Percentiles rank a stretch among this genome's conserved stretches.
Conservation (phyloP, 805 yeast species). For the Saccharomycopsis sp. region DNA sequence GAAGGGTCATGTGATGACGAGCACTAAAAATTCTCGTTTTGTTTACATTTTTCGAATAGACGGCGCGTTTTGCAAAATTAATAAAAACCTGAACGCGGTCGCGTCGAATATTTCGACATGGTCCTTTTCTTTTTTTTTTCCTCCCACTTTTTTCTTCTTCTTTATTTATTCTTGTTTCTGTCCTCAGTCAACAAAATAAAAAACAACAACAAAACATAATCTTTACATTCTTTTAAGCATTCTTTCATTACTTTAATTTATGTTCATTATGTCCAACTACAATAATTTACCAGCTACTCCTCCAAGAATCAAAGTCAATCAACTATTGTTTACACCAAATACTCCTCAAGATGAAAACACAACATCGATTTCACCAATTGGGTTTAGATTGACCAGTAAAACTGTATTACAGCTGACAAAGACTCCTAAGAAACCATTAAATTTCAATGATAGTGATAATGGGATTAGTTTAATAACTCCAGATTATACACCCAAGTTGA, state of each 20-base stretch:
- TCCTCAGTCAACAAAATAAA: too few species aligned
- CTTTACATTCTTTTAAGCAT: not conserved
- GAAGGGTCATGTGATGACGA: too few species aligned
- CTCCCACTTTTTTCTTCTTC: too few species aligned
- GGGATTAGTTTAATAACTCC: slow-evolving; percentile 15
- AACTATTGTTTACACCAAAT: slow-evolving; percentile 8
- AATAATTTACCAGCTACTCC: slow-evolving; percentile 3
- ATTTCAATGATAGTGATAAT: not conserved
- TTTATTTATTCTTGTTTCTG: too few species aligned
- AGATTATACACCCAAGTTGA: slow-evolving; percentile 18
- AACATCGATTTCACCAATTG: not conserved
- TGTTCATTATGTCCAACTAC: not conserved
- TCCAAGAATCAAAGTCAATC: not conserved
- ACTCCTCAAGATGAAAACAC: slow-evolving; percentile 5
- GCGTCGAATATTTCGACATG: too few species aligned
- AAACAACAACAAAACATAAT: not conserved
- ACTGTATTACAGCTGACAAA: not conserved
- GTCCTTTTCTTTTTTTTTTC: too few species aligned
- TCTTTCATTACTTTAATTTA: too few species aligned
- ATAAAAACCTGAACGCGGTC: too few species aligned
- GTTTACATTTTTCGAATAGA: too few species aligned
- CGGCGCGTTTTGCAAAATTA: too few species aligned
- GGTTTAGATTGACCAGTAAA: not conserved
- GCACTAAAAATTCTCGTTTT: too few species aligned
- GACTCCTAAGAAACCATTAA: not conserved